A percentile compares a stretch with the other conserved stretches of the same genome.
Conservation (phyloP, 2,329 filamentous ascomycete genomes). For the Grosmannia clavigera region DNA sequence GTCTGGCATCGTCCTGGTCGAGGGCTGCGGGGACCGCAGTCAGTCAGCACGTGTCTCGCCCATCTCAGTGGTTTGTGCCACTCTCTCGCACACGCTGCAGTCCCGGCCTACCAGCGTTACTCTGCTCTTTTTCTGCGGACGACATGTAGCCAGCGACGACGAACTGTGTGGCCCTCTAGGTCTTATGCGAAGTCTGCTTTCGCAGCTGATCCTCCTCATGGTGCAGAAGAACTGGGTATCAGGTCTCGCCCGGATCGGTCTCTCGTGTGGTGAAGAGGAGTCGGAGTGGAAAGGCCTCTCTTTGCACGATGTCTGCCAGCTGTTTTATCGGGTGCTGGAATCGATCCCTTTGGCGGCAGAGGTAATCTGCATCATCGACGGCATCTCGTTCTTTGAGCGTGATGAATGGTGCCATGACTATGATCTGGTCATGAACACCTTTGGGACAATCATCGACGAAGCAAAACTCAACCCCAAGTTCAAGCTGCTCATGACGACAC, state of each 20-base stretch:
- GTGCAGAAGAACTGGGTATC: constrained; percentile 4
- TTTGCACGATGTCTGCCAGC: constrained; percentile 4
- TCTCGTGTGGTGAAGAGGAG: not conserved
- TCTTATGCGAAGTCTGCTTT: constrained; percentile 7
- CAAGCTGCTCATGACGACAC: constrained; percentile 18
- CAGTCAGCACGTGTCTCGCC: not conserved
- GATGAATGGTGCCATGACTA: constrained; percentile 5
- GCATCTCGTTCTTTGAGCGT: constrained; percentile 7
- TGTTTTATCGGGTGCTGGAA: constrained; percentile 5
- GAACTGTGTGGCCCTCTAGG: constrained; percentile 2
- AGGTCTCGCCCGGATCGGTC: not conserved
- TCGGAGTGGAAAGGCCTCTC: not conserved
- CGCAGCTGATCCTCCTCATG: constrained; percentile 14
- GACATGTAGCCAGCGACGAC: not conserved
- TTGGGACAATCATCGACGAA: not conserved
- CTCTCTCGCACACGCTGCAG: constrained; percentile 2
- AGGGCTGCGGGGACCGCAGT: constrained; percentile 8
- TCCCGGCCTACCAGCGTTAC: not conserved
- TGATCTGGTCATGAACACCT: not conserved
- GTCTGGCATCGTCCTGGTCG: constrained; percentile 6
- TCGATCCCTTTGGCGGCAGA: constrained; percentile 1
- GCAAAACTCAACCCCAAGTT: constrained; percentile 11
- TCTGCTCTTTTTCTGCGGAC: constrained; percentile 6
- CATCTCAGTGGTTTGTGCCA: constrained; percentile 6
- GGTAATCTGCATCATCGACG: constrained; percentile 10